Percentiles rank a stretch among this genome's conserved stretches.
Conservation (phyloP, 352 stramenopile species). For the Peronospora farinosa region DNA sequence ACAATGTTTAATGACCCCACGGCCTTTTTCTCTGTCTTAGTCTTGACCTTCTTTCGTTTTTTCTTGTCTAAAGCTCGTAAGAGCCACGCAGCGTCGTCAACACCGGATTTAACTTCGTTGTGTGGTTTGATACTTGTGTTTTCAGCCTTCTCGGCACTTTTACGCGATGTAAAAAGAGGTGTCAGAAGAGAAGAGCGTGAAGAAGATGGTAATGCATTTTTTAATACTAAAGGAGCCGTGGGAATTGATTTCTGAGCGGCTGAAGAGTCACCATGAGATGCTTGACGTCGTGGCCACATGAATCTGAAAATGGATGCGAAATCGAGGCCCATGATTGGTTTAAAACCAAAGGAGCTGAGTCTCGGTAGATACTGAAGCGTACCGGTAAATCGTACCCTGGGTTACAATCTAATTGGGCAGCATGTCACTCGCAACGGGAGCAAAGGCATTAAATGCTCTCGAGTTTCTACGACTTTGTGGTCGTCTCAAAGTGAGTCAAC, state of each 20-base stretch:
- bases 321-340: slow-evolving; percentile 29
- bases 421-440: slow-evolving; percentile 48
- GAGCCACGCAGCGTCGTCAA: slow-evolving; percentile 33
- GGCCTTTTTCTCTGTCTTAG: slow-evolving; percentile 1
- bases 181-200: neutral
- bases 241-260: slow-evolving; percentile 3
- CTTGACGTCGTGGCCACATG: slow-evolving; percentile 42
- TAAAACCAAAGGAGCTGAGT: slow-evolving; percentile 3
- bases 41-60: slow-evolving; percentile 24
- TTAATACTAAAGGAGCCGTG: neutral
- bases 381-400: too few species aligned
- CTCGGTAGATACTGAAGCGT: neutral
- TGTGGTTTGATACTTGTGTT: slow-evolving; percentile 5
- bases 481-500: slow-evolving; percentile 55
- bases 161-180: slow-evolving; percentile 13
- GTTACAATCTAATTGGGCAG: slow-evolving; percentile 5
- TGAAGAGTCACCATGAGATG: slow-evolving; percentile 3
- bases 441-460: slow-evolving; percentile 59
- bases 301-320: slow-evolving; percentile 8
- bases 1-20: neutral
- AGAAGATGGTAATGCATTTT: neutral
- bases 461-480: slow-evolving; percentile 79
- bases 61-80: slow-evolving; percentile 38
- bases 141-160: slow-evolving; percentile 14
- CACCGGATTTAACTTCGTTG: slow-evolving; percentile 1